These are phyloP conservation scores for Cocos nucifera DNA, from an alignment of 176 grass and related monocot genomes.

Conservation along the genomic window DNA sequence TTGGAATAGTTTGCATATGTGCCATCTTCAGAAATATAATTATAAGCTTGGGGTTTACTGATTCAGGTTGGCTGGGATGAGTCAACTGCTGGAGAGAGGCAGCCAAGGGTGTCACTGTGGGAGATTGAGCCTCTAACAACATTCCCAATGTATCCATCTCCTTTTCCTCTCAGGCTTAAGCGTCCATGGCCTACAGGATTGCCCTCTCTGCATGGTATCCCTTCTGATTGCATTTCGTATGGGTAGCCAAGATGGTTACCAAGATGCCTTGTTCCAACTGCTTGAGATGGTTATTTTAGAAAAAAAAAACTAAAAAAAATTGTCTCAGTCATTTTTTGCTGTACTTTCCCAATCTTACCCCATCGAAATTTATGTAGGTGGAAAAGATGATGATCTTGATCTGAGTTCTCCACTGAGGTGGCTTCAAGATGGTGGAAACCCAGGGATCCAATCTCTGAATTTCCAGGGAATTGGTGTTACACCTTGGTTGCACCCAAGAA, in stretches of 20 bases:
- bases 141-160: conserved; percentile 96
- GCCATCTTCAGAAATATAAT: not conserved
- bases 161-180: conserved; percentile 91
- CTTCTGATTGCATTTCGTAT: conserved; percentile 10
- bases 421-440: conserved; percentile 72
- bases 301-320: too few relatives aligned
- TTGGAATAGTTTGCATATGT: too few relatives aligned
- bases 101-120: conserved; percentile 72
- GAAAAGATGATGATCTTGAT: conserved; percentile 64
- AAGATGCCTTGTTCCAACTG: too few relatives aligned
- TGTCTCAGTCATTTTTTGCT: not conserved
- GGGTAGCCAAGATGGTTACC: too few relatives aligned
- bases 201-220: conserved; percentile 70
- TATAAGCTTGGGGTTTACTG: conserved; percentile 8
- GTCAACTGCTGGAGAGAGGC: conserved; percentile 63
- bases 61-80: conserved; percentile 84
- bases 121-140: conserved; percentile 70
- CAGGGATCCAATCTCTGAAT: conserved; percentile 78
- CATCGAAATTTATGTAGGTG: conserved; percentile 42
- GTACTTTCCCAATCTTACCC: conserved; percentile 2
- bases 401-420: conserved; percentile 82
- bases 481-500: conserved; percentile 76
- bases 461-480: conserved; percentile 58
- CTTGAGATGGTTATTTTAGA: too few relatives aligned
- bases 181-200: conserved; percentile 90